phyloP scores from a whole-genome alignment of 2,329 filamentous ascomycete genomes.

The Pseudogymnoascus sp. region DNA sequence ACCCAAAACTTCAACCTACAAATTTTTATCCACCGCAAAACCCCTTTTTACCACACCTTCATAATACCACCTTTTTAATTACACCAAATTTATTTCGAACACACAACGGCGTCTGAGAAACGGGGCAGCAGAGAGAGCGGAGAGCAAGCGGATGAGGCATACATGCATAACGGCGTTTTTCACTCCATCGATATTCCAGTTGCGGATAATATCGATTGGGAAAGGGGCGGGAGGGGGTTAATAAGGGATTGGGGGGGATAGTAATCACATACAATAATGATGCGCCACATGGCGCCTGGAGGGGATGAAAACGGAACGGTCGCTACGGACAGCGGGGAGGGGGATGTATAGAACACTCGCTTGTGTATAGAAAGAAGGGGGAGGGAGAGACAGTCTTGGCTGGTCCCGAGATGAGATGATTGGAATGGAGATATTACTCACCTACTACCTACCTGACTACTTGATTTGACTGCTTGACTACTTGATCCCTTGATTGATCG shows the following conservation, averaged over 20 bases:
- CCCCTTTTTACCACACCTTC: not conserved
- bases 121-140: not conserved
- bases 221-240: not conserved
- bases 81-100: not conserved
- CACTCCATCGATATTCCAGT: not conserved
- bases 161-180: not conserved
- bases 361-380: not conserved
- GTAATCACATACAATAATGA: not conserved
- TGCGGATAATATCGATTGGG: not conserved
- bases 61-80: not conserved
- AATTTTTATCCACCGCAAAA: not conserved
- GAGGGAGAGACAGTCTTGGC: not conserved
- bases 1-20: not conserved
- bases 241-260: not conserved
- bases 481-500: not conserved
- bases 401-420: not conserved
- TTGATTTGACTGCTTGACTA: not conserved
- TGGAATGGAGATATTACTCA: not conserved
- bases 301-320: not conserved
- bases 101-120: not conserved
- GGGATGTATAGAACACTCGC: not conserved
- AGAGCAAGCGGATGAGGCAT: not conserved
- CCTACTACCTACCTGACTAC: not conserved
- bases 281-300: not conserved
- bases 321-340: not conserved